Evolutionary conservation across 257 asterid species (phyloP).

Genomic region (Sherardia arvensis): DNA sequence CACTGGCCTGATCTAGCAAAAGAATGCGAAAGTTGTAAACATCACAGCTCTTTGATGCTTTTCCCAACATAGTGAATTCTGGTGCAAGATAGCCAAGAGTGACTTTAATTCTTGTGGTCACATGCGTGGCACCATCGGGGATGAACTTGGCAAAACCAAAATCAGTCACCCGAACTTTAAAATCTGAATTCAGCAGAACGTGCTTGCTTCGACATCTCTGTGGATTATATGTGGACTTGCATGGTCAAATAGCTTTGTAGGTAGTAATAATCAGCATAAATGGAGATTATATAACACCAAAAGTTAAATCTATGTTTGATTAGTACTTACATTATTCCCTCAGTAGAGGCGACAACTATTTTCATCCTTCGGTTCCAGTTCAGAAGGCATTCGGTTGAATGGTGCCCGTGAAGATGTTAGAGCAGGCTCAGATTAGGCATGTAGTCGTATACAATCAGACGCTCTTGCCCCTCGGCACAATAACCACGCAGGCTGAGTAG

Average conservation of each 20-base stretch:
- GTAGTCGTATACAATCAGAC: constrained; percentile 80
- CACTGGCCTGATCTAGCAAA: constrained; percentile 82
- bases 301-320: neutral
- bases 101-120: constrained; percentile 71
- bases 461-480: constrained; percentile 92
- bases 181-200: too few relatives aligned
- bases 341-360: constrained; percentile 77
- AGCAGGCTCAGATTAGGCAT: too few relatives aligned
- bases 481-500: constrained; percentile 75
- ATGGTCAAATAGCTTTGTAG: constrained; percentile 45
- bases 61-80: constrained; percentile 81
- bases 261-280: constrained; percentile 13
- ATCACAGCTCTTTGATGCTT: constrained; percentile 84
- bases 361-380: too few relatives aligned
- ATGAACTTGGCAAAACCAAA: constrained; percentile 83
- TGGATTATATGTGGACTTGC: too few relatives aligned
- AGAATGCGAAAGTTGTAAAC: constrained; percentile 89
- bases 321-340: constrained; percentile 71
- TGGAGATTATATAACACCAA: neutral
- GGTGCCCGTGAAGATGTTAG: too few relatives aligned
- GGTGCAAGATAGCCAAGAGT: constrained; percentile 93
- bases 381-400: too few relatives aligned
- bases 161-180: constrained; percentile 77
- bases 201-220: too few relatives aligned
- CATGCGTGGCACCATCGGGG: constrained; percentile 88